These are phyloP conservation scores for Wickerhamiella occidentalis DNA, from an alignment of 805 yeast genomes.

Conservation along the genomic window DNA sequence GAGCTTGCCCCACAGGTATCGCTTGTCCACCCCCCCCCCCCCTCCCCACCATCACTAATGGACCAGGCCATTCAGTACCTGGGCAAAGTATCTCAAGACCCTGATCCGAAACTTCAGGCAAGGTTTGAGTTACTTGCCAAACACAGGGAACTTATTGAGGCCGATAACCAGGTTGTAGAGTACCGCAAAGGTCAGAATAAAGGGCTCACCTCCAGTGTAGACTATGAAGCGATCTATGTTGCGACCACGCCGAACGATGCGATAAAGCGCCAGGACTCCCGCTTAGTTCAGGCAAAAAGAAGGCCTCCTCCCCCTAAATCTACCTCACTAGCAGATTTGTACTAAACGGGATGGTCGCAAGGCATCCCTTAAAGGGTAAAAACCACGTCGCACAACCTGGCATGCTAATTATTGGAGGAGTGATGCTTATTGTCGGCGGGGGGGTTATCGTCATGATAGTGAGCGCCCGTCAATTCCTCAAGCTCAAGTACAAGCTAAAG, in stretches of 20 bases:
- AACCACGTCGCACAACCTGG: neutral
- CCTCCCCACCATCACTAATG: neutral
- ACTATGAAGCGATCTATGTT: neutral
- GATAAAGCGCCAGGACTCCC: neutral
- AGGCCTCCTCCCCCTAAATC: neutral
- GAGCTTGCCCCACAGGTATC: neutral
- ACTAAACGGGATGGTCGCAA: neutral
- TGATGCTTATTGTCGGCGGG: slow-evolving; percentile 6
- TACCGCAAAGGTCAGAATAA: neutral
- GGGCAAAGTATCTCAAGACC: neutral
- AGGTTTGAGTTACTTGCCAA: neutral
- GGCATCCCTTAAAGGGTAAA: neutral
- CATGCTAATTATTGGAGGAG: slow-evolving; percentile 9
- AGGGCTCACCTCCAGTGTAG: neutral
- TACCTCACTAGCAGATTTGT: neutral
- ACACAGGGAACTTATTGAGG: neutral
- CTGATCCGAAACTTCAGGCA: neutral
- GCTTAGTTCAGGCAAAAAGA: neutral
- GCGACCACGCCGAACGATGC: slow-evolving; percentile 5
- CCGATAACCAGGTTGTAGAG: neutral
- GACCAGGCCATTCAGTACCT: neutral
- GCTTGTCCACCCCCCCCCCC: neutral
- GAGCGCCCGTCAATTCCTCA: slow-evolving; percentile 1
- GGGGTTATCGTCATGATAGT: slow-evolving; percentile 2
- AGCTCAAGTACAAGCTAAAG: neutral